Base-by-base conservation (phyloP, 805 yeast genomes). In the Yamadazyma scolyti region DNA sequence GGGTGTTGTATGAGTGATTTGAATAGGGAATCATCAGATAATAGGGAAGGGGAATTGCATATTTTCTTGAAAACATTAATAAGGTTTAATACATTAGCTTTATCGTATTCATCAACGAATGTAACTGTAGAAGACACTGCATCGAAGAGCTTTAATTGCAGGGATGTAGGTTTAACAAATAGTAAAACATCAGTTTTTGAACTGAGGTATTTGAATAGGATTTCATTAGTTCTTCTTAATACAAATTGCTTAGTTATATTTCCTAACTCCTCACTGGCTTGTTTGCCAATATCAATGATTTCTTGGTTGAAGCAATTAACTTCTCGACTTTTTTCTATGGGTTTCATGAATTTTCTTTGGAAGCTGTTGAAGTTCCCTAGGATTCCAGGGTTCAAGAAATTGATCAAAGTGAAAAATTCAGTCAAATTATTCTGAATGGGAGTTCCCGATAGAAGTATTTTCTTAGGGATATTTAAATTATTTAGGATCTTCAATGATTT, bases 391-490 rank as follows among this genome's bases (percentile, higher is more conserved):
- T 87, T 88, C 9, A 87, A 63, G 50, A 90, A 90, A 48, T 87
- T 82, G 5, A 82, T 74, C 46, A 93, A 76, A 7, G 82, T 79
- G 56, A 65, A 86, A 52, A 85, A 90, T 51, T 93, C 98, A 2
- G 61, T 61, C 28, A 93, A 68, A 53, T 93, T 96, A 56, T 93
- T 93, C 51, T 93, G 98, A 20, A 93, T 86, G 0, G 96, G 96
- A 0, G 96, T 87, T 0, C 96, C 98, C 0, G 95, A 77, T 5
- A 93, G 60, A 4, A 90, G 48, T 2, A 90, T 61, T 38, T 81
- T 75, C 25, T 67, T 73, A 6, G 64, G 63, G 4, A 81, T 68
- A 24, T 76, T 60, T 11, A 88, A 55, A 4, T 36, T 40, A 23
- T 72, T 74, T 31, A 90, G 60, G 0, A 79, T 75, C 36, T 76